Conservation (phyloP, 2,329 filamentous ascomycete genomes). For the Stylonectria norvegica region DNA sequence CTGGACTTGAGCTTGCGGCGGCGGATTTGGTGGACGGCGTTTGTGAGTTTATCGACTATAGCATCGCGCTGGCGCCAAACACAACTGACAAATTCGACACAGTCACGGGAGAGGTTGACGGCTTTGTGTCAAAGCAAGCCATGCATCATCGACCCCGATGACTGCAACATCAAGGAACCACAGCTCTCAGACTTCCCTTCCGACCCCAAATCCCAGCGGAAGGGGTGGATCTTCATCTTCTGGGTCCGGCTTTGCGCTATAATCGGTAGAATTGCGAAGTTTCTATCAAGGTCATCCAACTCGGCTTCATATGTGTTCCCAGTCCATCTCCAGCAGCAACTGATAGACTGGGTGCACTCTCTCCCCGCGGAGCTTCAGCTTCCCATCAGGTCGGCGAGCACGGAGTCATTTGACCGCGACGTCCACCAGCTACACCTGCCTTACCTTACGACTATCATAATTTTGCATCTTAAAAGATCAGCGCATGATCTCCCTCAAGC, state of each 20-base stretch:
- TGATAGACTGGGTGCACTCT: slow-evolving; percentile 15
- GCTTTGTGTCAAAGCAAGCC: slow-evolving; percentile 42
- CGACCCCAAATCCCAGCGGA: slow-evolving; percentile 28
- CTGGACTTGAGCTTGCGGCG: slow-evolving; percentile 13
- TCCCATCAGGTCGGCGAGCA: slow-evolving; percentile 8
- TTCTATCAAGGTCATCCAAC: slow-evolving; percentile 22
- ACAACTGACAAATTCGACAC: slow-evolving; percentile 16
- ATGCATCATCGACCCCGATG: slow-evolving; percentile 40
- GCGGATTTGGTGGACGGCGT: slow-evolving; percentile 20
- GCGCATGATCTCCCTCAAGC: slow-evolving; percentile 33
- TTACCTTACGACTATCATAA: slow-evolving; percentile 40
- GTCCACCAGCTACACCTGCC: slow-evolving; percentile 41
- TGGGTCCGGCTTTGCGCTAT: slow-evolving; percentile 41
- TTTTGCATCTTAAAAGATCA: slow-evolving; percentile 36
- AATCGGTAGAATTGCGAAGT: slow-evolving; percentile 39
- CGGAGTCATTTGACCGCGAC: slow-evolving; percentile 37
- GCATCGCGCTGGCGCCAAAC: background rate
- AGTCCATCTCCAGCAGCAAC: slow-evolving; percentile 13
- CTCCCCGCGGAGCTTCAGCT: slow-evolving; percentile 17
- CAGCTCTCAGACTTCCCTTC: slow-evolving; percentile 37
- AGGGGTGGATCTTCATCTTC: slow-evolving; percentile 39
- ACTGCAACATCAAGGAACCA: slow-evolving; percentile 38
- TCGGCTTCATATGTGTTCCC: slow-evolving; percentile 10
- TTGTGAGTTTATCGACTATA: slow-evolving; percentile 15
- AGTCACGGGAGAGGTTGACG: slow-evolving; percentile 29